Conservation (phyloP, 1,139 yeast species). For the Yamadazyma taylorii region DNA sequence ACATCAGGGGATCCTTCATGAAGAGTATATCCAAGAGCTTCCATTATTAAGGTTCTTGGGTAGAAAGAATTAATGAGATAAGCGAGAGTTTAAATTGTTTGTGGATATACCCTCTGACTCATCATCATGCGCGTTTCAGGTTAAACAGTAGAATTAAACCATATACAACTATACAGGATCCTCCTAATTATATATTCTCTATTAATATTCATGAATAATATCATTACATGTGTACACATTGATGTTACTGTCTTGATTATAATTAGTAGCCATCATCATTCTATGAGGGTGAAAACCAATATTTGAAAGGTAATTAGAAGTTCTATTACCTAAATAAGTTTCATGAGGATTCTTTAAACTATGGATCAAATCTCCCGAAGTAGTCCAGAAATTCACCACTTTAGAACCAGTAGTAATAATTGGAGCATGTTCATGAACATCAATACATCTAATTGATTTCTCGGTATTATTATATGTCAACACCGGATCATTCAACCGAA, state of each 20-base stretch:
- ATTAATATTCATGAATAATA: conserved; percentile 37
- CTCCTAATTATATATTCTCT: no score
- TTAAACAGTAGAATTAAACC: no score
- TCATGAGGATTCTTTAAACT: conserved; percentile 58
- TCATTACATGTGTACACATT: conserved; percentile 56
- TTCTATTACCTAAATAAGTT: conserved; percentile 44
- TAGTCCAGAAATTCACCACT: conserved; percentile 81
- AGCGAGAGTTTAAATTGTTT: no score
- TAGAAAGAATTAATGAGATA: no score
- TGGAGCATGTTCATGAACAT: conserved; percentile 96
- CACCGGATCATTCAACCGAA: conserved; percentile 72
- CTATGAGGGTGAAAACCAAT: conserved; percentile 90
- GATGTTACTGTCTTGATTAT: conserved; percentile 75
- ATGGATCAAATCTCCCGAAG: conserved; percentile 72
- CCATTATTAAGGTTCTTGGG: no score
- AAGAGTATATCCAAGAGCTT: not conserved
- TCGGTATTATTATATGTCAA: conserved; percentile 58
- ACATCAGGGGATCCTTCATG: conserved; percentile 1
- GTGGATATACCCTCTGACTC: no score
- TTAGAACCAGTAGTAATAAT: conserved; percentile 84
- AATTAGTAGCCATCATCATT: conserved; percentile 87
- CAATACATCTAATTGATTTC: conserved; percentile 68
- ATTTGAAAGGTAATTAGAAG: conserved; percentile 58
- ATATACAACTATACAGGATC: no score
- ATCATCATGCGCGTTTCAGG: no score